A percentile compares a stretch with the other conserved stretches of the same genome.
Evolutionary conservation across 2,329 filamentous ascomycete genomes (phyloP).

Genomic region (Epichloe festucae): DNA sequence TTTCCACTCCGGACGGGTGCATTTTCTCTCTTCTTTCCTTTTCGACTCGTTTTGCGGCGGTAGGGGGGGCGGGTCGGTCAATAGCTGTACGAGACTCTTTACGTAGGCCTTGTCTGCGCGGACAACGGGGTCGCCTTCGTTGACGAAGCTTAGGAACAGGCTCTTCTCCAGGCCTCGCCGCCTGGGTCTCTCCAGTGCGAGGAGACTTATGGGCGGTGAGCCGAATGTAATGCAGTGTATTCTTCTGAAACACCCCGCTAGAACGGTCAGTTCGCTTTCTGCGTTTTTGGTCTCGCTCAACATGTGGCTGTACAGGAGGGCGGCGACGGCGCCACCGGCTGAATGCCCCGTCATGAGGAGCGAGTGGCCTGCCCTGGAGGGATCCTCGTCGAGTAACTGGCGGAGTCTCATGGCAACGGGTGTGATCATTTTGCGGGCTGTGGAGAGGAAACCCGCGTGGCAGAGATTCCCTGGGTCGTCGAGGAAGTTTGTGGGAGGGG

Average conservation of each 20-base stretch:
- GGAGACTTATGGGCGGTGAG: conserved; percentile 62
- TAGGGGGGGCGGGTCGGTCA: conserved; percentile 25
- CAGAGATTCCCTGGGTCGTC: no score
- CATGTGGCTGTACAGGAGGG: conserved; percentile 62
- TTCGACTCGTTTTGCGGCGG: no score
- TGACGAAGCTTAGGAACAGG: conserved; percentile 67
- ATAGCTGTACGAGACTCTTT: conserved; percentile 56
- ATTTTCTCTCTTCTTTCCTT: no score
- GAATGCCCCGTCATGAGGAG: conserved; percentile 52
- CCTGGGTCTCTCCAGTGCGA: conserved; percentile 51
- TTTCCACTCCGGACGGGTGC: no score
- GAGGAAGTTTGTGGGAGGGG: no score
- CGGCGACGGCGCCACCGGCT: conserved; percentile 62
- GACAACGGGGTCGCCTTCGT: conserved; percentile 73
- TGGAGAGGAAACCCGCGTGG: no score
- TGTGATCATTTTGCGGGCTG: no score
- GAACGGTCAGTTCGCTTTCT: conserved; percentile 53
- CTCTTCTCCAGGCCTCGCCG: conserved; percentile 43
- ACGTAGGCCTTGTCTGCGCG: conserved; percentile 68
- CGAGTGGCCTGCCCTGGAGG: conserved; percentile 49
- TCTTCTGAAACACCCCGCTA: conserved; percentile 60
- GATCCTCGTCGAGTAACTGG: conserved; percentile 59
- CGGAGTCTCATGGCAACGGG: conserved; percentile 27
- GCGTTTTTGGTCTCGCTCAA: conserved; percentile 41
- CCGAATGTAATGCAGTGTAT: conserved; percentile 81